Conservation (phyloP, 2,329 filamentous ascomycete species). For the Xylariaceae sp. region DNA sequence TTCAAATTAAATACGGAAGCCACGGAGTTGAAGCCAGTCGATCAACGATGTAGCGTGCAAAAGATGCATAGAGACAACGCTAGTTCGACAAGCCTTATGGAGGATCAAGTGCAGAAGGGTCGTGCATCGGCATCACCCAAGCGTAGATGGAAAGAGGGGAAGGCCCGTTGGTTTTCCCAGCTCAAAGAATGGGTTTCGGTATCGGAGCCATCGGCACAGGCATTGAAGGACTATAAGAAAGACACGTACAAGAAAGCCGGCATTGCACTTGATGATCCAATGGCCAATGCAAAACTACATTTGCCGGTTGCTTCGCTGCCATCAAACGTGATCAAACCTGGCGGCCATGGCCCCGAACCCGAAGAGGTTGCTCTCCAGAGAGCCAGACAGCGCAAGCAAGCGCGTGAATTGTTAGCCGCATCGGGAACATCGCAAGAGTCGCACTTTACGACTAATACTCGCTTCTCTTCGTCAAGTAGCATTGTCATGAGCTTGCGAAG, state of each 20-base stretch:
- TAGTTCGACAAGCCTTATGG: slow-evolving; percentile 1
- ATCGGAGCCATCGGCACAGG: slow-evolving; percentile 47
- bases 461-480: slow-evolving; percentile 27
- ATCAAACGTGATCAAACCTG: slow-evolving; percentile 42
- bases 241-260: slow-evolving; percentile 41
- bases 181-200: slow-evolving; percentile 46
- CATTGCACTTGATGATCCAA: slow-evolving; percentile 40
- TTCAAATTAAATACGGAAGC: slow-evolving; percentile 6
- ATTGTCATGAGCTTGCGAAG: slow-evolving; percentile 13
- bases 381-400: slow-evolving; percentile 31
- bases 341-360: slow-evolving; percentile 39
- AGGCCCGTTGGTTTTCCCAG: slow-evolving; percentile 37
- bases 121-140: slow-evolving; percentile 19
- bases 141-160: slow-evolving; percentile 29
- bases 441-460: slow-evolving; percentile 22
- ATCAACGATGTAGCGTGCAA: slow-evolving; percentile 7
- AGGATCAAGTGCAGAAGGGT: slow-evolving; percentile 7
- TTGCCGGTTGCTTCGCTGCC: slow-evolving; percentile 43
- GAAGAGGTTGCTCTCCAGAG: slow-evolving; percentile 40
- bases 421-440: slow-evolving; percentile 19
- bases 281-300: slow-evolving; percentile 42
- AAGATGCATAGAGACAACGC: neutral
- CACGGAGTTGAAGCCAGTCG: slow-evolving; percentile 12
- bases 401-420: slow-evolving; percentile 26
- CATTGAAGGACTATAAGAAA: slow-evolving; percentile 43